A percentile compares a stretch with the other conserved stretches of the same genome.
phyloP scores from a whole-genome alignment of 2,329 filamentous ascomycete species.

The Tolypocladium ophioglossoides region DNA sequence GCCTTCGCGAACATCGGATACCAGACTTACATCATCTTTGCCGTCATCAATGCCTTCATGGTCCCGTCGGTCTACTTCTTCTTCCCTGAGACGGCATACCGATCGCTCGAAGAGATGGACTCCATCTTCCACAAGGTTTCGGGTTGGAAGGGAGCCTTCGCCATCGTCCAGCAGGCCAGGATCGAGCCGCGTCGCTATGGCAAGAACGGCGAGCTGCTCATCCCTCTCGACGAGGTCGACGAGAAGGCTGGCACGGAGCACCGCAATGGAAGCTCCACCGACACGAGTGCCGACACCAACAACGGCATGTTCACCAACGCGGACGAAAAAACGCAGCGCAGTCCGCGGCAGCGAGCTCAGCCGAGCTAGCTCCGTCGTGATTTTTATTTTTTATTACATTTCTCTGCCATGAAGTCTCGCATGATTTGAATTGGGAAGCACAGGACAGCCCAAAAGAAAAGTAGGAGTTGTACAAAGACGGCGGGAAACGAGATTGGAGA shows the following conservation, averaged over 20 bases:
- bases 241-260: constrained; percentile 23
- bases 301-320: constrained; percentile 16
- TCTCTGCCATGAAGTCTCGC: background rate
- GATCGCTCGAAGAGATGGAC: constrained; percentile 58
- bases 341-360: constrained; percentile 4
- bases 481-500: background rate
- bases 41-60: constrained; percentile 52
- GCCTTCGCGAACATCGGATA: constrained; percentile 46
- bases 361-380: background rate
- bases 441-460: background rate
- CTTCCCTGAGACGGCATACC: constrained; percentile 54
- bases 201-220: constrained; percentile 47
- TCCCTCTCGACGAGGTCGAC: constrained; percentile 30
- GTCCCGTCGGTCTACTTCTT: constrained; percentile 49
- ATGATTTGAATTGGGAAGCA: background rate
- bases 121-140: constrained; percentile 48
- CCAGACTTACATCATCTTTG: constrained; percentile 56
- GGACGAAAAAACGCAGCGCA: constrained; percentile 24
- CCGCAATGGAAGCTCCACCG: constrained; percentile 16
- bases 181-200: constrained; percentile 46
- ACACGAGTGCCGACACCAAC: constrained; percentile 10
- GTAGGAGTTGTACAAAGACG: background rate
- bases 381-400: background rate
- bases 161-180: constrained; percentile 24
- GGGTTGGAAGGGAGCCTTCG: constrained; percentile 25